Evolutionary conservation across 139 green algal species (phyloP).

Genomic region (Haematococcus sp.): DNA sequence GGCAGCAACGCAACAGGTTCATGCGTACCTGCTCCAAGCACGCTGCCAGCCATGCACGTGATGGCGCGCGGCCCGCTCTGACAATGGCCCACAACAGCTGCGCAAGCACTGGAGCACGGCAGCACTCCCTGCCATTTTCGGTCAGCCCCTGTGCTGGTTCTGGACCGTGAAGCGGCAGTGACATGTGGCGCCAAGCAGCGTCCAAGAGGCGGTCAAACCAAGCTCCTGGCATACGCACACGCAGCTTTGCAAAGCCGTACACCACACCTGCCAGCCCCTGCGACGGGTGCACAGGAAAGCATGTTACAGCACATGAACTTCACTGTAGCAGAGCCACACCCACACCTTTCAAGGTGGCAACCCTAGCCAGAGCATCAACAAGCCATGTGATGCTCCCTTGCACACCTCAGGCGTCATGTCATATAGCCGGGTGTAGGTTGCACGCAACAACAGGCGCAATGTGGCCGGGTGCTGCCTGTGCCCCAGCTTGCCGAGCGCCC

Average conservation of each 20-base stretch:
- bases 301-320: neutral
- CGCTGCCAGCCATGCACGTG: neutral
- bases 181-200: neutral
- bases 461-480: neutral
- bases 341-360: no score
- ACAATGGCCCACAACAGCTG: constrained; percentile 1
- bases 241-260: neutral
- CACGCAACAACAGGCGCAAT: neutral
- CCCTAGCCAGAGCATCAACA: no score
- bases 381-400: no score
- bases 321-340: no score
- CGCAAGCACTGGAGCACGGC: neutral
- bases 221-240: neutral
- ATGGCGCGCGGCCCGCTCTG: neutral
- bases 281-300: neutral
- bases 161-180: no score
- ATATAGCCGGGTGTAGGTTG: neutral
- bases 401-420: neutral
- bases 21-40: neutral
- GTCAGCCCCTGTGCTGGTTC: neutral
- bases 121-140: neutral
- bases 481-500: constrained; percentile 8
- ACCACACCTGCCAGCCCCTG: neutral
- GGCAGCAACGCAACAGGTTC: no score
- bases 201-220: neutral